phyloP scores from a whole-genome alignment of 2,329 filamentous ascomycete genomes.

The Cladosporium sp. region DNA sequence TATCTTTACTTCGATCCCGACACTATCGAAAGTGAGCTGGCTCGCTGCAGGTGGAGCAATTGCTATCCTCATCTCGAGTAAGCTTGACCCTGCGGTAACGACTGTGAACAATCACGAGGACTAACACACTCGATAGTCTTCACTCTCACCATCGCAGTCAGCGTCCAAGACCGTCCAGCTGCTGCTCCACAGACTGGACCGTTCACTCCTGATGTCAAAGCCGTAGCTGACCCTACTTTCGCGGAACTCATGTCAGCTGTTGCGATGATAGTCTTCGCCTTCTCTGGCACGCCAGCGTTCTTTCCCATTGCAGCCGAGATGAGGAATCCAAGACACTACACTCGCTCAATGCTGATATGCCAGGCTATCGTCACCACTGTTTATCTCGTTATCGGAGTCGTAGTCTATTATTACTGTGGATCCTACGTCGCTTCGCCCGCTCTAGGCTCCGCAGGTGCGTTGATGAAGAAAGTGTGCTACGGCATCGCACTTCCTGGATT shows the following conservation, averaged over 20 bases:
- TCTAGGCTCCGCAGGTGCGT: constrained; percentile 59
- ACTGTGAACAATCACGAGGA: background rate
- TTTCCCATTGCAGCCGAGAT: constrained; percentile 67
- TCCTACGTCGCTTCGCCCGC: constrained; percentile 63
- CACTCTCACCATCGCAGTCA: constrained; percentile 53
- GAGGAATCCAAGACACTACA: constrained; percentile 59
- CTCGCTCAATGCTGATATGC: constrained; percentile 59
- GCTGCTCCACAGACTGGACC: constrained; percentile 59
- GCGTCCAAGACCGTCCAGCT: constrained; percentile 58
- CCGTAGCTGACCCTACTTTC: constrained; percentile 58
- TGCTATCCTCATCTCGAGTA: constrained; percentile 50
- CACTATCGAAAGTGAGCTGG: constrained; percentile 51
- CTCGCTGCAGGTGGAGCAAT: constrained; percentile 62
- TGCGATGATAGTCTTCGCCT: constrained; percentile 60
- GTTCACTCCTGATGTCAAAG: constrained; percentile 60
- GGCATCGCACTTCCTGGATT: constrained; percentile 59
- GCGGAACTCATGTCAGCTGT: constrained; percentile 57
- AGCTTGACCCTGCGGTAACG: background rate
- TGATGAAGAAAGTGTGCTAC: constrained; percentile 63
- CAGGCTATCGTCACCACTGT: constrained; percentile 59
- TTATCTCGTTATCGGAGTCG: constrained; percentile 60
- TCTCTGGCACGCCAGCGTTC: constrained; percentile 61
- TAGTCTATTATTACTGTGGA: constrained; percentile 63
- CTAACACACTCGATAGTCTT: constrained; percentile 39
- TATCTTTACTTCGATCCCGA: constrained; percentile 6